These are phyloP conservation scores for Kregervanrija fluxuum DNA, from an alignment of 805 yeast genomes.

Conservation along the genomic window DNA sequence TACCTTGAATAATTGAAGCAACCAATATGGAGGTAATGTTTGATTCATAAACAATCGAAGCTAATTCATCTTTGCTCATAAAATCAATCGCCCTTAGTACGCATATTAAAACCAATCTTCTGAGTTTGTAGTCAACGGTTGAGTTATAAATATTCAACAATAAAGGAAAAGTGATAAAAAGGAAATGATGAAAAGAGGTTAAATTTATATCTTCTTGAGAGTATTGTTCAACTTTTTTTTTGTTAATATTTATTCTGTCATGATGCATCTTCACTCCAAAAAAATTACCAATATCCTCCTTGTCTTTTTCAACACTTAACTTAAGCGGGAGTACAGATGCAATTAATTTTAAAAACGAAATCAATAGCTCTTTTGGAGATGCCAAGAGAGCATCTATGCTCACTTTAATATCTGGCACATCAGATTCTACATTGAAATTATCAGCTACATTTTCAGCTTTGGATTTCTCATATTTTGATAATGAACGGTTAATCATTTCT, in stretches of 20 bases:
- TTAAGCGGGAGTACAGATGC: constrained; percentile 50
- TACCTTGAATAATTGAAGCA: constrained; percentile 53
- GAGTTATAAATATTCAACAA: constrained; percentile 63
- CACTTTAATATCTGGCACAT: constrained; percentile 12
- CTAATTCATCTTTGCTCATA: constrained; percentile 26
- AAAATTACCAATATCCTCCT: constrained; percentile 25
- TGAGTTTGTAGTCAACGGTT: constrained; percentile 58
- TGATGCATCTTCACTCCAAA: constrained; percentile 22
- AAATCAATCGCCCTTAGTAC: constrained; percentile 45
- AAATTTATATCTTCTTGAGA: constrained; percentile 17
- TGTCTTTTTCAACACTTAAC: constrained; percentile 3
- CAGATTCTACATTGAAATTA: not conserved
- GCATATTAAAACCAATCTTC: constrained; percentile 49
- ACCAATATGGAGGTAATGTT: constrained; percentile 45
- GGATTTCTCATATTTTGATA: constrained; percentile 42
- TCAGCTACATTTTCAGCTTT: constrained; percentile 6
- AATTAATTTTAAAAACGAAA: constrained; percentile 47
- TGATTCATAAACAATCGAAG: constrained; percentile 26
- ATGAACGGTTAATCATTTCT: constrained; percentile 37
- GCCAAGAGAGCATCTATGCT: constrained; percentile 69
- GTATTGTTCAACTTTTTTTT: constrained; percentile 27
- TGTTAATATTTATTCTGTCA: constrained; percentile 21
- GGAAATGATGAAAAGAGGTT: constrained; percentile 26
- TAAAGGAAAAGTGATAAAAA: constrained; percentile 41
- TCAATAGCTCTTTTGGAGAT: constrained; percentile 59